phyloP scores from a whole-genome alignment of 305 asterid genomes.

The Fraxinus angustifolia region DNA sequence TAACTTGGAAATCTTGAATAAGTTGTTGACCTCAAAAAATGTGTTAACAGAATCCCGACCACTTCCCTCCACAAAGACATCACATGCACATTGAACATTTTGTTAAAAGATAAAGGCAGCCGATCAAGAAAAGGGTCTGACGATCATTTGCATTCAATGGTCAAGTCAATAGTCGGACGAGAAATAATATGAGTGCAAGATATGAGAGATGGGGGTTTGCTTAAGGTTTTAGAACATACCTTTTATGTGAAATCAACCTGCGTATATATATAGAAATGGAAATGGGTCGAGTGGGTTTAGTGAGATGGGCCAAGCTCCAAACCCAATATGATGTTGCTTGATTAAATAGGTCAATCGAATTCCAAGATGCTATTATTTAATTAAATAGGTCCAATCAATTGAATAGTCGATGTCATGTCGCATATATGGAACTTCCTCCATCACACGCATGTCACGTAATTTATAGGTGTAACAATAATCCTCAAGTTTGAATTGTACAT shows the following conservation, averaged over 20 bases:
- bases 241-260: background rate
- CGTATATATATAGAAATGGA: background rate
- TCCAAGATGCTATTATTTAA: background rate
- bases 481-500: background rate
- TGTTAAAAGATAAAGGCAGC: background rate
- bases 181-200: background rate
- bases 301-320: background rate
- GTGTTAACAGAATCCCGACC: no score
- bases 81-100: background rate
- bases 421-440: background rate
- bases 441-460: background rate
- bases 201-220: background rate
- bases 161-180: background rate
- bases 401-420: background rate
- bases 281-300: background rate
- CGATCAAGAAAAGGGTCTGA: background rate
- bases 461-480: background rate
- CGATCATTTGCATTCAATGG: background rate
- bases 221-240: background rate
- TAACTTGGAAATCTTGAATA: background rate
- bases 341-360: background rate
- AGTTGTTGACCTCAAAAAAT: background rate
- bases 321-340: background rate
- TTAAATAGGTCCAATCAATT: no score
- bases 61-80: background rate